Base-by-base conservation (phyloP, 139 green algal species). In the Closterium sp. region DNA sequence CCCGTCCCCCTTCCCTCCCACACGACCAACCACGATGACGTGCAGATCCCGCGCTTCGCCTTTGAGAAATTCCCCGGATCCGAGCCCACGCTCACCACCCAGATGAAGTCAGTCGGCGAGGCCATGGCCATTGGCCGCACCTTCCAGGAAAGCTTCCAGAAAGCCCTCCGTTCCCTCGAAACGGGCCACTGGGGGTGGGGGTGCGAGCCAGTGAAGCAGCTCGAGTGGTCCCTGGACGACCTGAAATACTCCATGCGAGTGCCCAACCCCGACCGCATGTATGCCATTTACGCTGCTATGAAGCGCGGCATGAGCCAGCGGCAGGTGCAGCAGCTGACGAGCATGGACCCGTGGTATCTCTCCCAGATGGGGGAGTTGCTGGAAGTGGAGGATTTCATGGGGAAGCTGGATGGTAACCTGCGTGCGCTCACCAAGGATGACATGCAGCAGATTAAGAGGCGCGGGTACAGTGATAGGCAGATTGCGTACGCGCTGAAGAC, bases 61-160 rank as follows among this genome's bases (percentile, higher is more conserved):
- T 99, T 99, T 94, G 98, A 99, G 96, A 99, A 99, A 96, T 99
- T 99, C 96, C 97, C 98, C 0, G 98, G 98, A 38, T 96, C 96
- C 89, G 96, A 97, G 95, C 93, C 97, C 0, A 96, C 97, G 93
- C 97, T 99, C 88, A 98, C 97, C 38, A 99, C 98, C 4, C 96
- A 97, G 94, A 97, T 97, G 94, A 96, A 95, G 96, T 97, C 91
- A 28, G 98, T 99, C 84, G 98, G 98, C 62, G 98, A 99, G 97
- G 97, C 97, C 84, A 99, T 99, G 98, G 98, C 98, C 84, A 99
- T 99, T 21, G 98, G 98, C 5, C 96, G 98, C 95, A 99, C 98
- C 84, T 99, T 98, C 94, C 96, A 98, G 95, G 97, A 99, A 96
- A 98, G 95, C 1, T 97, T 99, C 96, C 97, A 99, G 94, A 99